A percentile compares a stretch with the other conserved stretches of the same genome.
Conservation (phyloP, 441 rosid genomes). For the California macrophylla region DNA sequence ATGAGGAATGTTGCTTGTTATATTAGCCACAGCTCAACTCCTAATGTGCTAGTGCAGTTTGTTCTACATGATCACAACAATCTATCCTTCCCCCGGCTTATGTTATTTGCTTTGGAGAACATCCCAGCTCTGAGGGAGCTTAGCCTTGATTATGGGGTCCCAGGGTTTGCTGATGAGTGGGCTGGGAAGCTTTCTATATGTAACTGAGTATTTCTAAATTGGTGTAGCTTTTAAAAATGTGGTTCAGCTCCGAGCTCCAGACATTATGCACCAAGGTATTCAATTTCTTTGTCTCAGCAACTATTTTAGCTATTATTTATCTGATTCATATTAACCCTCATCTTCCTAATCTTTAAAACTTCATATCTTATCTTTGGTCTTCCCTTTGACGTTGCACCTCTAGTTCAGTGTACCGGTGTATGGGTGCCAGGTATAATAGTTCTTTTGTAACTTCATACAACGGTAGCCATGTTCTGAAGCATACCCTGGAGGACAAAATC, state of each 20-base stretch:
- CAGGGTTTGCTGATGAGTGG: slow-evolving; percentile 41
- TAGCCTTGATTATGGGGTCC: slow-evolving; percentile 68
- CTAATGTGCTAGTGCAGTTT: slow-evolving; percentile 71
- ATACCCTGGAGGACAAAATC: no score
- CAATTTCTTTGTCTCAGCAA: slow-evolving; percentile 5
- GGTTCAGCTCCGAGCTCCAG: slow-evolving; percentile 16
- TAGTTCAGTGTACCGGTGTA: no score
- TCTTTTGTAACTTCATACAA: not conserved
- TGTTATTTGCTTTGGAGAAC: slow-evolving; percentile 80
- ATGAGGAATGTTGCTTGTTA: slow-evolving; percentile 83
- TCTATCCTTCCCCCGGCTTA: slow-evolving; percentile 65
- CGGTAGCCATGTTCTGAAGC: not conserved
- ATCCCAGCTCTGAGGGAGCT: slow-evolving; percentile 74
- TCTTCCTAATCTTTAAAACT: not conserved
- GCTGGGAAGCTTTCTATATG: slow-evolving; percentile 57
- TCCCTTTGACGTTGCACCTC: not conserved
- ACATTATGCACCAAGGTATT: slow-evolving; percentile 29
- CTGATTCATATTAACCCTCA: not conserved
- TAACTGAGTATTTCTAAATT: slow-evolving; percentile 28
- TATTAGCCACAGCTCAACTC: slow-evolving; percentile 64
- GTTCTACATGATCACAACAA: slow-evolving; percentile 75
- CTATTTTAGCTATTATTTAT: not conserved
- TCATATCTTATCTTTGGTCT: not conserved
- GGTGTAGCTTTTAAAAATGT: slow-evolving; percentile 17
- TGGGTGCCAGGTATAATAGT: no score